phyloP scores from a whole-genome alignment of 2,329 filamentous ascomycete genomes.

The Teratosphaeria viscida region DNA sequence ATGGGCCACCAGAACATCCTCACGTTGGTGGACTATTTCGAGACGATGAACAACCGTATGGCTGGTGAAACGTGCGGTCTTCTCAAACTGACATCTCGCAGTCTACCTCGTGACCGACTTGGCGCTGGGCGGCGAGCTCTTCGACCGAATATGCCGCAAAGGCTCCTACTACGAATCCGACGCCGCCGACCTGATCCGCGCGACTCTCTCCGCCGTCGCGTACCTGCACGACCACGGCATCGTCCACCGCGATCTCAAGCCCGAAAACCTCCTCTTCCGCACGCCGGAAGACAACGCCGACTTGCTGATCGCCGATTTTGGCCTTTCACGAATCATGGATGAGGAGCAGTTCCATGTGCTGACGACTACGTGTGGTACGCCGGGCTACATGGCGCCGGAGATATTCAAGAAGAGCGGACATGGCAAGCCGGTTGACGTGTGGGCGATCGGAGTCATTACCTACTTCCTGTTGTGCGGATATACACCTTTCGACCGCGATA shows the following conservation, averaged over 20 bases:
- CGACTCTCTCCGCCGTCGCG: constrained; percentile 91
- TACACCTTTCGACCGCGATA: constrained; percentile 94
- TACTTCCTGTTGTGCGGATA: constrained; percentile 98
- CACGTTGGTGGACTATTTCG: constrained; percentile 96
- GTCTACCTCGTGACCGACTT: constrained; percentile 96
- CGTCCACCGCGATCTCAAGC: constrained; percentile 94
- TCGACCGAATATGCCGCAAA: constrained; percentile 97
- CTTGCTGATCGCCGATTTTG: constrained; percentile 93
- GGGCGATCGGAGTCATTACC: constrained; percentile 96
- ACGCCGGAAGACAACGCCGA: constrained; percentile 97
- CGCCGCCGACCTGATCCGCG: constrained; percentile 86
- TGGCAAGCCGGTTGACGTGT: constrained; percentile 95
- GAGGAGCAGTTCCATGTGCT: constrained; percentile 97
- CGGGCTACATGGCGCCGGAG: constrained; percentile 97
- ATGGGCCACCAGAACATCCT: constrained; percentile 99
- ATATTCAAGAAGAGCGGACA: constrained; percentile 99
- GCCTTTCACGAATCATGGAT: constrained; percentile 93
- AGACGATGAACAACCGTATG: constrained; percentile 92
- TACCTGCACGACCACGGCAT: constrained; percentile 98
- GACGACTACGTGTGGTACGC: constrained; percentile 94
- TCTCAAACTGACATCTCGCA: constrained; percentile 18
- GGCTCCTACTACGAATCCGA: constrained; percentile 98
- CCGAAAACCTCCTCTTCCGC: constrained; percentile 91
- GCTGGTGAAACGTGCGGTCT: neutral
- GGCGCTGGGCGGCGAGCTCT: constrained; percentile 89